Percentiles rank a stretch among this genome's conserved stretches.
These are phyloP conservation scores for Ilex paraguariensis DNA, from an alignment of 305 asterid genomes.

Conservation along the genomic window DNA sequence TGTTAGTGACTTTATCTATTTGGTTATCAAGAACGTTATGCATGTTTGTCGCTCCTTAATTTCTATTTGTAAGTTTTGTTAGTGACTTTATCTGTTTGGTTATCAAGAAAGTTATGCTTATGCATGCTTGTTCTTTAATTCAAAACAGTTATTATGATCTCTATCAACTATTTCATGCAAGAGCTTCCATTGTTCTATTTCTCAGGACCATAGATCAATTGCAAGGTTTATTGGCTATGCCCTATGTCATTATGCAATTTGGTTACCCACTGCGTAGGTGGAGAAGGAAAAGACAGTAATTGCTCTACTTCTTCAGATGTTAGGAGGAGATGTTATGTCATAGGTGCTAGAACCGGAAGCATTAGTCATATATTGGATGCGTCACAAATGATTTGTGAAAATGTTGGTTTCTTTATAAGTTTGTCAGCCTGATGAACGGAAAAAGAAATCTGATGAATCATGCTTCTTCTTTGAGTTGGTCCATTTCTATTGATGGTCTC, in stretches of 20 bases:
- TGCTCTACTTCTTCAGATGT: constrained; percentile 12
- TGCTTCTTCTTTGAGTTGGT: constrained; percentile 1
- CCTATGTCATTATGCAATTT: constrained; percentile 85
- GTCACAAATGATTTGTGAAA: constrained; percentile 78
- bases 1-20: too few relatives aligned
- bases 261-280: constrained; percentile 64
- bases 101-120: neutral
- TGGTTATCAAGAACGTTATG: neutral
- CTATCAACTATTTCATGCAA: neutral
- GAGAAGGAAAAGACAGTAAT: constrained; percentile 92
- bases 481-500: constrained; percentile 9
- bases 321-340: constrained; percentile 1
- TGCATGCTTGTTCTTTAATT: neutral
- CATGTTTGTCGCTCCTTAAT: neutral
- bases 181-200: neutral
- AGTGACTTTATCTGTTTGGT: neutral
- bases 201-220: constrained; percentile 74
- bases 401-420: constrained; percentile 40
- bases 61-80: neutral
- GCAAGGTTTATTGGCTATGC: constrained; percentile 95
- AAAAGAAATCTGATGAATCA: neutral
- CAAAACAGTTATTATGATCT: neutral
- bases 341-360: constrained; percentile 81
- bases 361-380: constrained; percentile 86
- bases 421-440: neutral